Evolutionary conservation across 2,329 filamentous ascomycete species (phyloP).

Genomic region (Colletotrichum euphorbiae): DNA sequence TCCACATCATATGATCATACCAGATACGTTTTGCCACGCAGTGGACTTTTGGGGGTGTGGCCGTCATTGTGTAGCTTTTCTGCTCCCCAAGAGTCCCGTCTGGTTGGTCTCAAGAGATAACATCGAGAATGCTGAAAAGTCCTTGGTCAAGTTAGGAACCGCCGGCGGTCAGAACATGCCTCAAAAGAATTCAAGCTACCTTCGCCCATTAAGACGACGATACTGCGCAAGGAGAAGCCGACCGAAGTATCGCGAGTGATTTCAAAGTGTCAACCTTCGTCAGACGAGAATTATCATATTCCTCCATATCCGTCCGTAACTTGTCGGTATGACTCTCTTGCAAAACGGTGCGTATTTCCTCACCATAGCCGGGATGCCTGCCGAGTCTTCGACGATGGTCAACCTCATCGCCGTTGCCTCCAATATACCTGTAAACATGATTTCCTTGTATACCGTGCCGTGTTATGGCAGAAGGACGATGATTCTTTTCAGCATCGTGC

Average conservation of each 20-base stretch:
- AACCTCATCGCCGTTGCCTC: conserved; percentile 25
- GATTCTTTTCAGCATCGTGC: conserved; percentile 21
- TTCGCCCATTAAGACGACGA: conserved; percentile 10
- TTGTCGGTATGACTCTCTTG: conserved; percentile 21
- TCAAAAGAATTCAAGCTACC: neutral
- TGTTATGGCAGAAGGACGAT: conserved; percentile 16
- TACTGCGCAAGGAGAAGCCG: neutral
- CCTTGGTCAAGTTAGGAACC: neutral
- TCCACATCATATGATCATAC: neutral
- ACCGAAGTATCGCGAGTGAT: conserved; percentile 19
- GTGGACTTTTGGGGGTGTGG: conserved; percentile 15
- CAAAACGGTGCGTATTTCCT: conserved; percentile 16
- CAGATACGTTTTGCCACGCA: conserved; percentile 22
- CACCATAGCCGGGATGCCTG: conserved; percentile 25
- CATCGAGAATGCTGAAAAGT: conserved; percentile 9
- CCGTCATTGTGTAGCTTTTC: neutral
- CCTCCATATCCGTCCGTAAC: conserved; percentile 7
- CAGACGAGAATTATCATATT: conserved; percentile 12
- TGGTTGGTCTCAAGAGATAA: conserved; percentile 2
- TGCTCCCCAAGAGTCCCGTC: conserved; percentile 23
- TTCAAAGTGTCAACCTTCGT: conserved; percentile 14
- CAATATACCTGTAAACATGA: conserved; percentile 9
- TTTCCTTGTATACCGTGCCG: conserved; percentile 26
- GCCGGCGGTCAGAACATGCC: conserved; percentile 5
- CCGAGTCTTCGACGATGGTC: conserved; percentile 18